Base-by-base conservation (phyloP, 139 green algal genomes). In the Chlamydomonas sphaeroides region DNA sequence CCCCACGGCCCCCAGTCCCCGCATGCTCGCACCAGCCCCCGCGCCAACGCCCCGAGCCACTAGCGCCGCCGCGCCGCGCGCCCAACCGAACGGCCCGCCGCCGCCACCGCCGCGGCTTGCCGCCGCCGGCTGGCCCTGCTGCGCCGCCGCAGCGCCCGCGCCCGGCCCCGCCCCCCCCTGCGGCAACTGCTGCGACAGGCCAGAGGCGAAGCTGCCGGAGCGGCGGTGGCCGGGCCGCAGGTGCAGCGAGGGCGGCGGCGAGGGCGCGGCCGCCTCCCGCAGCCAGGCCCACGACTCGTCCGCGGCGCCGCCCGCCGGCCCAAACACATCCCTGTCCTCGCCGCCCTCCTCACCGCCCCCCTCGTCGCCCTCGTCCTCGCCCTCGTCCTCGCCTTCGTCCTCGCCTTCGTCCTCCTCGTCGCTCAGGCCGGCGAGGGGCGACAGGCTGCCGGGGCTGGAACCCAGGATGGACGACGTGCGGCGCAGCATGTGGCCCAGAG, bases 1-100 rank as follows among this genome's bases (percentile, higher is more conserved):
- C 15, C 74, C 74, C 61, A 70, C 74, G 17, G 59, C 74, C 6
- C 57, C 38, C 61, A 80, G 28, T 1, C 74, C 74, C 5, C 74
- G 41, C 5, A 80, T 36, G 11, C 74, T 41, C 33, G 41, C 74
- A 18, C 42, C 42, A 4, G 59, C 74, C 18, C 62, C 59, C n/a
- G 41, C 41, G 3, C 74, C 74, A 35, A 79, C 72, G 5, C 72
- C 72, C 20, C 72, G 72, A 7, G 72, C 72, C n/a, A 70, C 74
- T 3, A 41, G 18, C 28, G 32, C 28, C 26, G 56, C 72, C 28
- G 53, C 72, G 28, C 72, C 72, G 0, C 72, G 35, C 5, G 65
- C 63, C 74, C 74, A 70, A 18, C 57, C 32, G 1, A 70, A 35
- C 18, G 74, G 59, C 30, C 74, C 74, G 26, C 56, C 38, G 57